Percentiles rank a stretch among this genome's conserved stretches.
phyloP scores from a whole-genome alignment of 2,329 filamentous ascomycete species.

The Hypoxylon sp. region DNA sequence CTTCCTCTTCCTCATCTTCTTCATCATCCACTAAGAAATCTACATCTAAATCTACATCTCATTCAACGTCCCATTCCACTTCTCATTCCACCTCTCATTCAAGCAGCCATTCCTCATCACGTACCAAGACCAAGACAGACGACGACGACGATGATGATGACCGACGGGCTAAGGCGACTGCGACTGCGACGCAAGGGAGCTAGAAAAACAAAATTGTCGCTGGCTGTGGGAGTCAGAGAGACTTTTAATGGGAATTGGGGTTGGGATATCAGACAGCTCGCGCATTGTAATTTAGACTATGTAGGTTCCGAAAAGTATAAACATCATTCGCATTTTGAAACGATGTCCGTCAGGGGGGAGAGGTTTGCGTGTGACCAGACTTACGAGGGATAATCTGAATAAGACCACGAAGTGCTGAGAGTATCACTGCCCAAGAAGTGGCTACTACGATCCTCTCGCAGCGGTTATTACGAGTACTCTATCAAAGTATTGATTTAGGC shows the following conservation, averaged over 20 bases:
- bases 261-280: constrained; percentile 10
- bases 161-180: constrained; percentile 29
- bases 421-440: background rate
- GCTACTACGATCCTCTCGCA: background rate
- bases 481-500: background rate
- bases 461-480: background rate
- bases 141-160: constrained; percentile 16
- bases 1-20: constrained; percentile 31
- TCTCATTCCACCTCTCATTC: constrained; percentile 30
- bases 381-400: background rate
- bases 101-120: constrained; percentile 23
- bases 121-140: constrained; percentile 26
- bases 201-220: constrained; percentile 11
- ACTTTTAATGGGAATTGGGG: background rate
- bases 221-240: constrained; percentile 2
- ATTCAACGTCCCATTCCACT: constrained; percentile 35
- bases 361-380: background rate
- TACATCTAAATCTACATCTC: constrained; percentile 23
- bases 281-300: constrained; percentile 6
- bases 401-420: background rate
- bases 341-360: background rate
- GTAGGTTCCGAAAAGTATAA: constrained; percentile 7
- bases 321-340: constrained; percentile 3
- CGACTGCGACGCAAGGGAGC: constrained; percentile 32
- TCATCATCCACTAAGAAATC: constrained; percentile 19